phyloP scores from a whole-genome alignment of 305 asterid species.

The Coffea humblotiana region DNA sequence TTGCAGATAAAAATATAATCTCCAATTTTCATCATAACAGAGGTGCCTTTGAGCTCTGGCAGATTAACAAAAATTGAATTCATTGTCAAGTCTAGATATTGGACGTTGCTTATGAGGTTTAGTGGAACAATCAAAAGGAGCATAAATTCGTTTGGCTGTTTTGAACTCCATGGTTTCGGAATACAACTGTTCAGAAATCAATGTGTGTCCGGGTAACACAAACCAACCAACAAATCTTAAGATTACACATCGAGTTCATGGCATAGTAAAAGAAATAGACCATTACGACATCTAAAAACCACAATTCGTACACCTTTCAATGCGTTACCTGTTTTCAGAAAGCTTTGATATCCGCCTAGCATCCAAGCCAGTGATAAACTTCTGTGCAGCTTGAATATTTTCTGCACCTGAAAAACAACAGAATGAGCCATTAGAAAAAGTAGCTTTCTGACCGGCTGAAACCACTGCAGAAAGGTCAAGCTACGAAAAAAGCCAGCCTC shows the following conservation, averaged over 20 bases:
- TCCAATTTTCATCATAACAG: not conserved
- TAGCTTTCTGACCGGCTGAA: not conserved
- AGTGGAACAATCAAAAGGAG: not conserved
- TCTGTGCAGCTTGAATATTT: slow-evolving; percentile 91
- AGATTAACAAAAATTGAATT: not conserved
- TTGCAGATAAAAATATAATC: not conserved
- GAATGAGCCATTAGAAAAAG: not conserved
- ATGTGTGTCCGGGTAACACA: not conserved
- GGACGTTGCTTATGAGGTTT: not conserved
- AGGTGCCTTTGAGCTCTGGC: not conserved
- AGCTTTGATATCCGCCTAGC: slow-evolving; percentile 95
- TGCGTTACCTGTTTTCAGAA: slow-evolving; percentile 77
- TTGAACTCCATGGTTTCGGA: not conserved
- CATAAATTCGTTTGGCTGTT: not conserved
- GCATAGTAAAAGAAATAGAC: too few relatives aligned
- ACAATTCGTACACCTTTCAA: not conserved
- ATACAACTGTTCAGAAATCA: not conserved
- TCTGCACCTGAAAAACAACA: slow-evolving; percentile 57
- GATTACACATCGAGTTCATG: not conserved
- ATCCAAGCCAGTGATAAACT: slow-evolving; percentile 88
- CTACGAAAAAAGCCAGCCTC: not conserved
- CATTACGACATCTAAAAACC: not conserved
- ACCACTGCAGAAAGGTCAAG: not conserved
- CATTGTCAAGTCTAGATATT: not conserved
- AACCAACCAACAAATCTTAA: not conserved